Conservation (phyloP, 176 grass and related monocot genomes). For the Paspalum vaginatum region DNA sequence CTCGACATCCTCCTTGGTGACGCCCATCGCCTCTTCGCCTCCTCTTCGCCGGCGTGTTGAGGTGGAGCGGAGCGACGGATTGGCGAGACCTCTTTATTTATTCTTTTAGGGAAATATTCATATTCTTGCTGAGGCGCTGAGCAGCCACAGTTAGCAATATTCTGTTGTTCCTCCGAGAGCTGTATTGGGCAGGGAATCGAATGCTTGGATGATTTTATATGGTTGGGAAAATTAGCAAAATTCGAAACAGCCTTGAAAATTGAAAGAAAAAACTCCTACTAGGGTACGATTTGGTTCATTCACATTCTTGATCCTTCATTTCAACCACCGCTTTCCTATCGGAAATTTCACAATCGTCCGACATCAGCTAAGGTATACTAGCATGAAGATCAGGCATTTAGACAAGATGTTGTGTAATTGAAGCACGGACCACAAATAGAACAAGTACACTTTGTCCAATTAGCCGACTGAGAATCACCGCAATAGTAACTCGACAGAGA, state of each 20-base stretch:
- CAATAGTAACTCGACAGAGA: neutral
- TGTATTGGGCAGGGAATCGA: conserved; percentile 34
- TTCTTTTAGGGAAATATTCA: conserved; percentile 29
- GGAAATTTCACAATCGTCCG: no score
- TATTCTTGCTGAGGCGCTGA: neutral
- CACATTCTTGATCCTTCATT: no score
- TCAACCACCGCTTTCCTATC: neutral
- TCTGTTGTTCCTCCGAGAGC: neutral
- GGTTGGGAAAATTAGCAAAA: neutral
- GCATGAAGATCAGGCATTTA: neutral
- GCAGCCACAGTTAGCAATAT: conserved; percentile 4
- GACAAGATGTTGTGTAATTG: neutral
- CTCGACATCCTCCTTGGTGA: conserved; percentile 89
- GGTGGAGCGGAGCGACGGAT: conserved; percentile 12
- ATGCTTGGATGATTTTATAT: neutral
- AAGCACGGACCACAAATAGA: neutral
- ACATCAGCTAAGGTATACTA: no score
- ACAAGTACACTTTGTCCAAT: neutral
- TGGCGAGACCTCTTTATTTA: neutral
- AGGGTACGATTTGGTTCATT: neutral
- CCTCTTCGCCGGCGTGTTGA: neutral
- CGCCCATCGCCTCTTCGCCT: conserved; percentile 55
- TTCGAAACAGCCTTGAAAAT: neutral
- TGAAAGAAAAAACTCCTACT: neutral
- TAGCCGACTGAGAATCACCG: neutral